Evolutionary conservation across 78 protist species (phyloP).

Genomic region (Mastigamoeba balamuthi): DNA sequence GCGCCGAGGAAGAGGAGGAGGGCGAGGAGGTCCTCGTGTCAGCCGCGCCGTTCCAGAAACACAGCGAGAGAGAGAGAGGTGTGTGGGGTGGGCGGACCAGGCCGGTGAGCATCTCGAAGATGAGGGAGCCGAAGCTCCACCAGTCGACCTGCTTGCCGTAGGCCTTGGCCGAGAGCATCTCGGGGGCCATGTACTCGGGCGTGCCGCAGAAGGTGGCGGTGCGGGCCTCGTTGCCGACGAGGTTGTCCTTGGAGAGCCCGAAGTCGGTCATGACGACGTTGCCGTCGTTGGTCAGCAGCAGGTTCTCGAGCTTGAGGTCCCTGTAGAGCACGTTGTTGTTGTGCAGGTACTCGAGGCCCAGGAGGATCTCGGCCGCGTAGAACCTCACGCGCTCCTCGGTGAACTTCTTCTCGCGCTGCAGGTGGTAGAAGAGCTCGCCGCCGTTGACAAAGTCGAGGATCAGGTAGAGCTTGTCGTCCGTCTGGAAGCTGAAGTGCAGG

Average conservation of each 20-base stretch:
- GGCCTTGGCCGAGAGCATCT: slow-evolving; percentile 57
- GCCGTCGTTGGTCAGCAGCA: slow-evolving; percentile 49
- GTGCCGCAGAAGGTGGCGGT: slow-evolving; percentile 86
- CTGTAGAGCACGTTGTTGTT: slow-evolving; percentile 38
- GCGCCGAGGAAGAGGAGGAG: slow-evolving; percentile 46
- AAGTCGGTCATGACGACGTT: slow-evolving; percentile 67
- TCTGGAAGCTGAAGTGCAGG: slow-evolving; percentile 66
- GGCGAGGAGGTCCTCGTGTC: slow-evolving; percentile 14
- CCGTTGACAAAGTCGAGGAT: slow-evolving; percentile 54
- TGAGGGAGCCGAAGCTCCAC: slow-evolving; percentile 88
- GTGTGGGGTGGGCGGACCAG: slow-evolving; percentile 3
- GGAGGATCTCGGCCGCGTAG: slow-evolving; percentile 52
- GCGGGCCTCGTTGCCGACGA: background rate
- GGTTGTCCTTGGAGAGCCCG: slow-evolving; percentile 64
- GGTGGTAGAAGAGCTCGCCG: slow-evolving; percentile 64
- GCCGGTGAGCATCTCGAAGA: slow-evolving; percentile 77
- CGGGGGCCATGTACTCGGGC: slow-evolving; percentile 72
- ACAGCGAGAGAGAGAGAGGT: background rate
- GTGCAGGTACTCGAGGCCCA: slow-evolving; percentile 64
- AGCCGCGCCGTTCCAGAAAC: background rate
- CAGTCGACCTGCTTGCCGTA: slow-evolving; percentile 80
- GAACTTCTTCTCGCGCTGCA: slow-evolving; percentile 34
- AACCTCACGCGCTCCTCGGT: slow-evolving; percentile 15
- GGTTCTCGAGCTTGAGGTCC: slow-evolving; percentile 78
- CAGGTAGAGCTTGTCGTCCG: slow-evolving; percentile 35